Evolutionary conservation across 2,329 filamentous ascomycete species (phyloP).

Genomic region (Cercospora zeina): DNA sequence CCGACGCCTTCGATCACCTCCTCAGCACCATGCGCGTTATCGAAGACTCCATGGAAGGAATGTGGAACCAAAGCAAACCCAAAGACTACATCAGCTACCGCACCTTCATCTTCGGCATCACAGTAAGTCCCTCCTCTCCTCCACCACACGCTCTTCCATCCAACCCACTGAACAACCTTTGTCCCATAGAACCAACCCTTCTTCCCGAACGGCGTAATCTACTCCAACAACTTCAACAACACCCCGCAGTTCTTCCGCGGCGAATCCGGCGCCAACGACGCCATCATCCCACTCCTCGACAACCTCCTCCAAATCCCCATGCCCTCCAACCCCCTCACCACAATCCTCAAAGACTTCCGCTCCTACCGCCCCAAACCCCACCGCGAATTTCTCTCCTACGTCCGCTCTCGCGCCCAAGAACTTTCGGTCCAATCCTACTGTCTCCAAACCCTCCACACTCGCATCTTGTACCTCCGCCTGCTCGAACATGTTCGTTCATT

Average conservation of each 20-base stretch:
- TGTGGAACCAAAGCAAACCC: slow-evolving; percentile 89
- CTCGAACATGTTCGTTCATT: slow-evolving; percentile 78
- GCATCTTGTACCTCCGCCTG: slow-evolving; percentile 50
- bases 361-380: slow-evolving; percentile 88
- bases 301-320: slow-evolving; percentile 83
- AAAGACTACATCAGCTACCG: slow-evolving; percentile 84
- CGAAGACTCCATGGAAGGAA: slow-evolving; percentile 50
- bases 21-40: slow-evolving; percentile 39
- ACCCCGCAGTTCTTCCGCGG: slow-evolving; percentile 81
- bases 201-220: slow-evolving; percentile 90
- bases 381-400: slow-evolving; percentile 76
- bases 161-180: background rate
- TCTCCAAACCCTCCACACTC: slow-evolving; percentile 36
- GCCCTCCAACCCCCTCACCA: slow-evolving; percentile 84
- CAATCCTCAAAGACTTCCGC: slow-evolving; percentile 85
- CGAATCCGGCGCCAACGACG: slow-evolving; percentile 91
- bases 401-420: slow-evolving; percentile 55
- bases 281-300: slow-evolving; percentile 84
- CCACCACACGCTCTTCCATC: no score
- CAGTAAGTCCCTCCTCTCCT: slow-evolving; percentile 39
- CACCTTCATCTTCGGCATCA: slow-evolving; percentile 97
- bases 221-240: slow-evolving; percentile 69
- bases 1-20: slow-evolving; percentile 34
- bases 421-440: slow-evolving; percentile 61
- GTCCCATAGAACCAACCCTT: slow-evolving; percentile 68